Evolutionary conservation across 768 basidiomycete species (phyloP).

Genomic region (Cystofilobasidium ferigula): DNA sequence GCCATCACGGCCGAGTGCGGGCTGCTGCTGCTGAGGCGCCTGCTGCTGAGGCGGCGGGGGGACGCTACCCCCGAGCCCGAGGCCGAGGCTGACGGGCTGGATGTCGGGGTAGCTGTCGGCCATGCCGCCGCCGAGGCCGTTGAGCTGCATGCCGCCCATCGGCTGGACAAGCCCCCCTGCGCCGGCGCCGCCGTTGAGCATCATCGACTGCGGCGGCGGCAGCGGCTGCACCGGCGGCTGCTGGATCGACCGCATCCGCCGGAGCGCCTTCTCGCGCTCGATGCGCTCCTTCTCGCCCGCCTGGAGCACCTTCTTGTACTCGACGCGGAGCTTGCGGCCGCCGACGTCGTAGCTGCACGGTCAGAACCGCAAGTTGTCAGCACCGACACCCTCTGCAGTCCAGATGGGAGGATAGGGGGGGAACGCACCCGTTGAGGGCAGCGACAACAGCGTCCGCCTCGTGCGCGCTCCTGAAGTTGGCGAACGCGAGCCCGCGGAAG

Average conservation of each 20-base stretch:
- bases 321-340: slow-evolving; percentile 91
- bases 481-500: slow-evolving; percentile 95
- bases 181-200: slow-evolving; percentile 25
- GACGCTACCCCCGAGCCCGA: slow-evolving; percentile 14
- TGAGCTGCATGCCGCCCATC: slow-evolving; percentile 8
- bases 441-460: slow-evolving; percentile 94
- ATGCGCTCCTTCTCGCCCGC: slow-evolving; percentile 98
- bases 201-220: slow-evolving; percentile 9
- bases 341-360: slow-evolving; percentile 35
- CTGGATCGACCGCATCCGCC: slow-evolving; percentile 95
- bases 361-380: background rate
- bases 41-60: no score
- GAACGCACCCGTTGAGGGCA: slow-evolving; percentile 88
- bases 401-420: background rate
- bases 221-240: slow-evolving; percentile 8
- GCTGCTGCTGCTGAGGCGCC: background rate
- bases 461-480: slow-evolving; percentile 81
- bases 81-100: slow-evolving; percentile 23
- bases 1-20: background rate
- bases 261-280: slow-evolving; percentile 94
- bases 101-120: slow-evolving; percentile 26
- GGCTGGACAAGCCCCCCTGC: slow-evolving; percentile 2
- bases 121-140: slow-evolving; percentile 13
- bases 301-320: slow-evolving; percentile 99
- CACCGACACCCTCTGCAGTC: no score